phyloP scores from a whole-genome alignment of 441 rosid genomes.

The Gossypium davidsonii region DNA sequence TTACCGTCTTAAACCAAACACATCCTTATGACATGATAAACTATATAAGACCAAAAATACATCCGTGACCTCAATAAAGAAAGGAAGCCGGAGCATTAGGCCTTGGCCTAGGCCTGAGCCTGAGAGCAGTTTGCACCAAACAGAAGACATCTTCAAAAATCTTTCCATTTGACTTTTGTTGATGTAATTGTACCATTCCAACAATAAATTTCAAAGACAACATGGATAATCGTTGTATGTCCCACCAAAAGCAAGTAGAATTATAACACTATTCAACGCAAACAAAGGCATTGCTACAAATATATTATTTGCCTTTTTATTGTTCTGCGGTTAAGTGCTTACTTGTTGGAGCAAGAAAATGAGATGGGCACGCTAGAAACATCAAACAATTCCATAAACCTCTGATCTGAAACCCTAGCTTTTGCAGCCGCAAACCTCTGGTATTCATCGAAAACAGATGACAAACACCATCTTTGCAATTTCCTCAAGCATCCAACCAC shows the following conservation, averaged over 20 bases:
- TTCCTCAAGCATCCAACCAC: constrained; percentile 66
- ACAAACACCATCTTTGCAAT: constrained; percentile 57
- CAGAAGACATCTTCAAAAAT: no score
- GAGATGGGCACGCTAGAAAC: constrained; percentile 53
- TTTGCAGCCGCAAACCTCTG: constrained; percentile 66
- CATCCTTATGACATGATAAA: no score
- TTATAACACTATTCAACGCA: background rate
- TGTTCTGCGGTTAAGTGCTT: constrained; percentile 15
- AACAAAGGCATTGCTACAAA: background rate
- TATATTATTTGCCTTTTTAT: constrained; percentile 7
- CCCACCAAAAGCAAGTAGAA: background rate
- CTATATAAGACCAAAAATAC: no score
- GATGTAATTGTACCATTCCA: background rate
- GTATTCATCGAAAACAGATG: constrained; percentile 59
- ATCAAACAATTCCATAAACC: constrained; percentile 60
- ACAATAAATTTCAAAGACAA: no score
- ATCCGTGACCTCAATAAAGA: no score
- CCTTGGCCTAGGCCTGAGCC: no score
- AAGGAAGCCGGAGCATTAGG: no score
- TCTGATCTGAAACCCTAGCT: constrained; percentile 66
- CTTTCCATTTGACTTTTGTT: background rate
- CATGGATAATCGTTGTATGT: constrained; percentile 6
- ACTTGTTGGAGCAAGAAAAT: constrained; percentile 58
- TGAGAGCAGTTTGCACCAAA: no score
- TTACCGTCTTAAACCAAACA: no score